Conservation (phyloP, 345 rosid species). For the Dovyalis caffra region DNA sequence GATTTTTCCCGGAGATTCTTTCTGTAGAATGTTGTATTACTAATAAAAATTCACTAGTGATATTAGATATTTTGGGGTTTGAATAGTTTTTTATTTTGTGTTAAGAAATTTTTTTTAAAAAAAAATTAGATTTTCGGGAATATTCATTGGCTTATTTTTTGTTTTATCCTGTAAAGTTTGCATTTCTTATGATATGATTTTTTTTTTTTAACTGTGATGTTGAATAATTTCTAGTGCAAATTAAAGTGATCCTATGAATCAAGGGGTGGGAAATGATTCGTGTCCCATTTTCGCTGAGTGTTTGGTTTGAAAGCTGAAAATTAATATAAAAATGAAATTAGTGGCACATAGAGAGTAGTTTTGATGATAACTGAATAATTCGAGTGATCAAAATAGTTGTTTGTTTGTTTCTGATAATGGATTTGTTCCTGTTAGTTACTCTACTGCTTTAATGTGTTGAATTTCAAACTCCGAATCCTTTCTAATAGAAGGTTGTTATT, state of each 20-base stretch:
- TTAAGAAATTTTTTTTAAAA: not conserved
- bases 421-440: not conserved
- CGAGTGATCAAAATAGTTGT: not conserved
- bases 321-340: not conserved
- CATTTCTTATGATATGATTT: not conserved
- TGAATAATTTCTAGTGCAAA: not conserved
- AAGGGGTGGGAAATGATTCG: not conserved
- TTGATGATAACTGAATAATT: not conserved
- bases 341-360: not conserved
- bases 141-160: not conserved
- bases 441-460: not conserved
- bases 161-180: not conserved
- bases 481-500: not conserved
- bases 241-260: not conserved
- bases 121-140: constrained; percentile 3
- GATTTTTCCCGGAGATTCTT: not conserved
- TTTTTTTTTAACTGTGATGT: not conserved
- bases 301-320: not conserved
- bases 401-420: not conserved
- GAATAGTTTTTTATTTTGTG: not conserved
- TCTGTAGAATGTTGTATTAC: too few relatives aligned
- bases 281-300: not conserved
- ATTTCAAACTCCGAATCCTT: not conserved
- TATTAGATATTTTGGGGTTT: not conserved
- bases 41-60: not conserved